Base-by-base conservation (phyloP, 495 filamentous ascomycete species). In the Niebla homalea region DNA sequence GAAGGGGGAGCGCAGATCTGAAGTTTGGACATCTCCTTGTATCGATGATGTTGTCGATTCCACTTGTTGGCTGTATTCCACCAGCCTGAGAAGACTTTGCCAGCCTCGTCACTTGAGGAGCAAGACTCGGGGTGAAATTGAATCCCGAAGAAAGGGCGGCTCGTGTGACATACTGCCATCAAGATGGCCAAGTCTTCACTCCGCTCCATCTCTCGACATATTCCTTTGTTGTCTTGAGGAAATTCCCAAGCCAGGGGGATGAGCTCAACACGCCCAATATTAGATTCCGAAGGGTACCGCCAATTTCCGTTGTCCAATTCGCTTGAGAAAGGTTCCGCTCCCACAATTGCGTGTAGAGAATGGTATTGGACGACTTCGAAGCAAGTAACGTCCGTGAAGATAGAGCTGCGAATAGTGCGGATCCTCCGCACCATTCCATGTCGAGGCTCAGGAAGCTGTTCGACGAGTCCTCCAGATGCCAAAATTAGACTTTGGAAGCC, bases 71-170 rank as follows among this genome's bases (percentile, higher is more conserved):
- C 79, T 53, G 71, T 60, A 4, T 48, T 57, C 73, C 88, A 95
- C 86, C 89, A 98, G 53, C 84, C 87, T 40, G 64, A 58, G 22
- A 96, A 71, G 26, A 96, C 68, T 35, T 67, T 62, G 22, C 70
- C 74, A 26, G 86, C 84, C 26, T 78, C 75, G n/a, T 68, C 57
- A 44, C 77, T 77, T 4, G 92, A 94, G 60, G 90, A 95, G 55
- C 93, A 83, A 0, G 87, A 94, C 62, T 98, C 92, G 0, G 90
- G 89, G 60, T 98, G 92, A 61, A 90, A 97, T 59, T 98, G 92
- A 32, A 98, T 68, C 0, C 83, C 92, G 80, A 83, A 94, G 56
- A 90, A 93, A 5, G 92, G 92, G 56, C 81, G 86, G 2, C 55
- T 51, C 22, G 43, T 64, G 61, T 95, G 89, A 43, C 67, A 75